Conservation (phyloP, 164 flowering plant species). For the Brasenia schreberi region DNA sequence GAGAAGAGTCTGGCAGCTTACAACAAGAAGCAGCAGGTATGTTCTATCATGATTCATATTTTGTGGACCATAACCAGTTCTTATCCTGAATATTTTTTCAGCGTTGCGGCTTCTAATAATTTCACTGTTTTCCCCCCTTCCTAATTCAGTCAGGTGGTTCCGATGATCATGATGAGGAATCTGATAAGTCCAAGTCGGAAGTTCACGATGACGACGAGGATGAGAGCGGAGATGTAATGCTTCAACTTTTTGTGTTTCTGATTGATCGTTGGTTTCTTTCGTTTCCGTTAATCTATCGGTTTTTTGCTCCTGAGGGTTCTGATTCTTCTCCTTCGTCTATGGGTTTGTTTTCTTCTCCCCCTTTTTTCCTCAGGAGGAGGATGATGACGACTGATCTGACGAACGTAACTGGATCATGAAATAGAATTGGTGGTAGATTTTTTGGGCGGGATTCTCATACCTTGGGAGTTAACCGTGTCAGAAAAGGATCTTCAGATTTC, state of each 20-base stretch:
- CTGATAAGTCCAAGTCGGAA: slow-evolving; percentile 45
- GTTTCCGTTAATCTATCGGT: neutral
- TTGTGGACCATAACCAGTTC: no score
- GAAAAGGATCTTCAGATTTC: neutral
- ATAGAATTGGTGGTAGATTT: neutral
- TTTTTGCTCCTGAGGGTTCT: no score
- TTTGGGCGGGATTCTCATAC: neutral
- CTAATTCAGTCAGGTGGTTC: neutral
- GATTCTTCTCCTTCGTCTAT: no score
- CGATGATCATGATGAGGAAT: slow-evolving; percentile 27
- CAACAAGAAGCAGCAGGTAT: slow-evolving; percentile 33
- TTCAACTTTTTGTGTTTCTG: neutral
- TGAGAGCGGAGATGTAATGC: slow-evolving; percentile 28
- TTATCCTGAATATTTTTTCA: no score
- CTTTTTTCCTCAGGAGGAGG: neutral
- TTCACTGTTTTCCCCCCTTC: no score
- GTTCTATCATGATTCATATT: no score
- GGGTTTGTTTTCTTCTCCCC: neutral
- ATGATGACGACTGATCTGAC: neutral
- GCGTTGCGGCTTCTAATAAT: no score
- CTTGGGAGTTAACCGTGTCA: neutral
- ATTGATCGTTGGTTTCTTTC: neutral
- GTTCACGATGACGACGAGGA: slow-evolving; percentile 37
- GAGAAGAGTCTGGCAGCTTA: slow-evolving; percentile 39
- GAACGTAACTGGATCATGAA: no score